Evolutionary conservation across 2,329 filamentous ascomycete genomes (phyloP), one percentile per base, ranked within the genome.

Genomic region (Penicillium glabrum): DNA sequence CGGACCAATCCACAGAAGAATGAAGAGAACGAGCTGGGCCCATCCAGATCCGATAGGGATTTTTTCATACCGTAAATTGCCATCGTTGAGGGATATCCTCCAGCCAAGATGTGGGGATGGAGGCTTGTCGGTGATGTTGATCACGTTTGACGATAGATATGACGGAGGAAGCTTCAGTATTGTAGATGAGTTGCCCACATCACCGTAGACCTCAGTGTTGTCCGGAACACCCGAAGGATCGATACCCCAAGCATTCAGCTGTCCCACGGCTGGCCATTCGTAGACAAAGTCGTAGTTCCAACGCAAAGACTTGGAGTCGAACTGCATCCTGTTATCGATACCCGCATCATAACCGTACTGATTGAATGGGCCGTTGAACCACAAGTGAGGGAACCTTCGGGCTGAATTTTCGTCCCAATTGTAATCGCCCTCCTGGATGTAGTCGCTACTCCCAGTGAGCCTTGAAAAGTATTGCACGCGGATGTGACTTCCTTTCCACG

Each of bases 241-340:
- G 68, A 87, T 85, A 51, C 86, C 86, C 86, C 86, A 89, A 5
- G 86, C 78, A 62, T 88, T 89, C 56, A 88, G 73, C 64, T 88
- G 85, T 55, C 85, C 81, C 48, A 81, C 73, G 3, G 82, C 80
- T 5, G 86, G 86, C 81, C 84, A 89, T 66, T 89, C 86, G 3
- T 80, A 77, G 79, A 87, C 82, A 57, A 87, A 84, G 60, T 84
- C 78, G 63, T 82, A 83, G 21, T 77, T 74, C 86, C 86, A 89
- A 3, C 74, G 71, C 26, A n/a, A 78, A 76, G 50, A 84, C 77
- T 24, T 72, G 72, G 33, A 77, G 77, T 19, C 74, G 66, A 73
- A 88, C 81, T 5, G 72, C 61, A 53, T 86, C 85, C 2, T 75
- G 68, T 86, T 85, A 2, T 75, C 68, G 19, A 88, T 66, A 3